Evolutionary conservation across 192 early-diverging fungal genomes (phyloP), one percentile per base, ranked within the genome.

Genomic region (Haplosporangium gracile): DNA sequence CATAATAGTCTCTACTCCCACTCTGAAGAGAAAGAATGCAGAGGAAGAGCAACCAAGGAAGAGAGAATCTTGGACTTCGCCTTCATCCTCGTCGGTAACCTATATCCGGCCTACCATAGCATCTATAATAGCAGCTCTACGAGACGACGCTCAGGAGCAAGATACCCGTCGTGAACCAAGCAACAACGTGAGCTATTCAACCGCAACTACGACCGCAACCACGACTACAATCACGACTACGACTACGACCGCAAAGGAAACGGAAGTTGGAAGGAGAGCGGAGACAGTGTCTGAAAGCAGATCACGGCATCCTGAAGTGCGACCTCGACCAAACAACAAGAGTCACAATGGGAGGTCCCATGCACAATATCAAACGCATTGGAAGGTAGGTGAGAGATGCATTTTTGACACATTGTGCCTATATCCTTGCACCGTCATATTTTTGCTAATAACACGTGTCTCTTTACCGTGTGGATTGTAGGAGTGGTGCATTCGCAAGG

Each of bases 401-500:
- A 10, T 32, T 20, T 20, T 49, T 18, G 18, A 49, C 60, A 32
- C 24, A 2, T 4, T 32, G n/a, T 13, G 3, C 60, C 3, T 29
- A 10, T 29, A 29, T 13, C 32, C 24, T 63, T 29, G 6, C 9
- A 63, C 10, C 11, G 10, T 11, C 8, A 10, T n/a, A 2, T 11
- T 32, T 32, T 63, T 29, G 9, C 26, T 63, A 13, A 63, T 10
- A 32, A 26, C 3, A 0, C 11, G 3, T 11, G 32, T 0, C 3
- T 29, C n/a, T 60, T 29, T 57, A 26, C 10, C 1, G 16, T 49
- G 2, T 16, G 7, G 8, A 26, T 13, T 63, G 4, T 63, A 63
- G 60, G 60, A 63, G 29, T 63, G 60, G 60, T 63, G 60, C 26
- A 63, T 63, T 29, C 60, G 60, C 60, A 63, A 63, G 10, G 60